Evolutionary conservation across 2,329 filamentous ascomycete species (phyloP), one percentile per base, ranked within the genome.

Genomic region (Colletotrichum sp.): DNA sequence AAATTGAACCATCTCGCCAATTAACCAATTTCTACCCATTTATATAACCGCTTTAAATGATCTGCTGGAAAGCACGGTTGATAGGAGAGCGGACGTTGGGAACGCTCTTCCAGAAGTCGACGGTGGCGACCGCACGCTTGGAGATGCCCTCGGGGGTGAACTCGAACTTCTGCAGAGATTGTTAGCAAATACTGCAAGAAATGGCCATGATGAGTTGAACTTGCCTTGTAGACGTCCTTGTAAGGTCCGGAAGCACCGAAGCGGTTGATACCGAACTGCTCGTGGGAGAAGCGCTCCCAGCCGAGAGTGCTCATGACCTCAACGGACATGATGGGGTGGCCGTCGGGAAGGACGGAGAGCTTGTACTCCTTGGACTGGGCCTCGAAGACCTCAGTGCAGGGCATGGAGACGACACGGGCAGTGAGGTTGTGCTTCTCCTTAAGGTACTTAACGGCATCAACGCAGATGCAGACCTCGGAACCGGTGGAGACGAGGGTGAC

Each of bases 191-290:
- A 44, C 18, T 59, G 5, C 44, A 63, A 32, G 12, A 36, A 26
- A 44, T 44, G 7, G 6, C 30, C 32, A 21, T 9, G 28, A 21
- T 21, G 28, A 55, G 28, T 62, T 16, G 8, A 76, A 87, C 91
- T 87, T 90, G 90, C 95, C 91, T 95, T 94, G 92, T 99, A 99
- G 77, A 99, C 96, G 83, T 99, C 94, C 93, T 96, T 96, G 91
- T 99, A 99, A 80, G 96, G 94, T 83, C 96, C 97, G 72, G 95
- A 98, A 80, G 96, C 96, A 93, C 97, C 97, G 88, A 99, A 99
- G 85, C 97, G 93, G 94, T 99, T 99, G 80, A 99, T 93, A 85
- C 97, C 97, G 84, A 99, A 99, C 90, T 99, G 97, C 93, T 99
- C 97, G 89, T 99, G 96, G 76, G 96, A 95, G 90, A 99, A 99